These are phyloP conservation scores for Fusarium drepaniforme DNA, from an alignment of 2,329 filamentous ascomycete genomes.

Conservation along the genomic window DNA sequence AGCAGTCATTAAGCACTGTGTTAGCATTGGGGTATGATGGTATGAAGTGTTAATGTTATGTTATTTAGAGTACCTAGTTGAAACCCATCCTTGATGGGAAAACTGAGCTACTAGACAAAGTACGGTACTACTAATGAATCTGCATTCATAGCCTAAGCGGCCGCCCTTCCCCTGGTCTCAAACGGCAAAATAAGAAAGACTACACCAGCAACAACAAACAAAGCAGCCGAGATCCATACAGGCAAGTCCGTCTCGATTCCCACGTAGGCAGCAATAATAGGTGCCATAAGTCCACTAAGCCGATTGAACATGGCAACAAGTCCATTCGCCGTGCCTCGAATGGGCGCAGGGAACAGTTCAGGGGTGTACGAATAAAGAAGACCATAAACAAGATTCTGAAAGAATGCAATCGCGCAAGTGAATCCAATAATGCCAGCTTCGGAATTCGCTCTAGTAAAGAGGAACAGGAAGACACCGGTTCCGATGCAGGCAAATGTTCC, in stretches of 20 bases:
- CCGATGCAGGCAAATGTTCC: conserved; percentile 32
- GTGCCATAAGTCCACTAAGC: conserved; percentile 54
- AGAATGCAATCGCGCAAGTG: conserved; percentile 39
- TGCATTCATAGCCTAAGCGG: background rate
- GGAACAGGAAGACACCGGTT: background rate
- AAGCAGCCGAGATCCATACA: conserved; percentile 57
- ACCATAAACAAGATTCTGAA: conserved; percentile 39
- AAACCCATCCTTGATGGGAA: too few relatives aligned
- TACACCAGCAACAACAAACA: conserved; percentile 57
- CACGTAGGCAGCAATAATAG: conserved; percentile 57
- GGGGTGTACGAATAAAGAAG: conserved; percentile 27
- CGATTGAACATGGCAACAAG: conserved; percentile 54
- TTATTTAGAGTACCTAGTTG: too few relatives aligned
- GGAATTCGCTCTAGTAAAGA: background rate
- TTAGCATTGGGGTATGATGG: too few relatives aligned
- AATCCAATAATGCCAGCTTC: conserved; percentile 33
- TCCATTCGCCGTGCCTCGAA: conserved; percentile 66
- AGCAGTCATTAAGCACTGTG: too few relatives aligned
- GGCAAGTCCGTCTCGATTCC: conserved; percentile 55
- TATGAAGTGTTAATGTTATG: too few relatives aligned
- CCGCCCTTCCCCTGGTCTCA: conserved; percentile 52
- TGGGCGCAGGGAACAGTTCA: conserved; percentile 62
- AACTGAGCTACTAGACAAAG: background rate
- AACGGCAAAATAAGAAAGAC: conserved; percentile 58
- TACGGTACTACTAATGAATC: background rate